Base-by-base conservation (phyloP, 106 monocot genomes). In the Dendrobium huoshanense region DNA sequence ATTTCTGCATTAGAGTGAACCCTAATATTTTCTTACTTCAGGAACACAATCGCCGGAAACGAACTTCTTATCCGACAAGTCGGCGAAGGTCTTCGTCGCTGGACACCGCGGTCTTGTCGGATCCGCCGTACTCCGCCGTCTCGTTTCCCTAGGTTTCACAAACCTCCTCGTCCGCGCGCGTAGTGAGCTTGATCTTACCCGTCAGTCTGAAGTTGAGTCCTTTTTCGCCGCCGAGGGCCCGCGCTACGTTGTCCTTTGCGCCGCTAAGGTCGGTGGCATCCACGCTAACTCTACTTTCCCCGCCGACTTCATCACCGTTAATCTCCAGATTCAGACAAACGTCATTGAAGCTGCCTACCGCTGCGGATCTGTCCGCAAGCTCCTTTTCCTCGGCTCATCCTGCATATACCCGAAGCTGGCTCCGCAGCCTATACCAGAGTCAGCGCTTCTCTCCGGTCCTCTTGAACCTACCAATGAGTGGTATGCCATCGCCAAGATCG, bases 261-360 rank as follows among this genome's bases (percentile, higher is more conserved):
- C 98, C 72, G 98, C 98, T 45, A 99, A 93, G 84, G 98, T 99
- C 78, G 98, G 98, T 22, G 98, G 98, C 31, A 99, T 99, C 81
- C 91, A 87, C 83, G 98, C 98, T 80, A 99, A 99, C 89, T 93
- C 95, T 73, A 84, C 88, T 78, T 95, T 81, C 87, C 98, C 95
- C 45, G 98, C 95, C 61, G 98, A 99, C 80, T 99, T 99, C 89
- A 99, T 99, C 84, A 82, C 91, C 56, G 84, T 85, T 77, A 99
- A 99, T 82, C 95, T 99, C 83, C 90, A 88, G 89, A 99, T 99
- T 89, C 98, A 99, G 87, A 99, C 95, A 75, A 99, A 99, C 87
- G 85, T 99, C 84, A 88, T 99, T 81, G 83, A 87, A 77, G 87
- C 98, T 81, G 89, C 98, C 64, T 75, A 77, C 85, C 75, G 80